A percentile compares a stretch with the other conserved stretches of the same genome.
phyloP scores from a whole-genome alignment of 2,329 filamentous ascomycete genomes.

The Penicillium psychrosexuale region DNA sequence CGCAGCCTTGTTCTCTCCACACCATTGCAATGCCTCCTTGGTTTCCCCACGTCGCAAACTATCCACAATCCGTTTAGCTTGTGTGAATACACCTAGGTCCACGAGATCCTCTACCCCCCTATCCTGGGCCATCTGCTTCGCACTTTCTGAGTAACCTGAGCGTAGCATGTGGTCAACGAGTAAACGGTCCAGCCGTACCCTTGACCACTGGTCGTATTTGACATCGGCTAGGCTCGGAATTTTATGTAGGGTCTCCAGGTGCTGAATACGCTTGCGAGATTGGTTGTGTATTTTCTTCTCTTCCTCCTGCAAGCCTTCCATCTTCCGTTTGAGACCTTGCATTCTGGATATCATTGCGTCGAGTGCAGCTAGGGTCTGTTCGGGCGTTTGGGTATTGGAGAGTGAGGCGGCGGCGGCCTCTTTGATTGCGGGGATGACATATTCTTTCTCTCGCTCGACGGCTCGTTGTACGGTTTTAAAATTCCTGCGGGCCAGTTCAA shows the following conservation, averaged over 20 bases:
- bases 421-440: conserved; percentile 49
- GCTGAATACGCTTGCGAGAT: conserved; percentile 70
- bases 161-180: conserved; percentile 90
- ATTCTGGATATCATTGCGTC: conserved; percentile 83
- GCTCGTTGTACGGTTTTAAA: conserved; percentile 68
- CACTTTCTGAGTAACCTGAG: conserved; percentile 76
- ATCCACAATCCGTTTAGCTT: conserved; percentile 73
- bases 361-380: conserved; percentile 73
- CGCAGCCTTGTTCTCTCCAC: conserved; percentile 87
- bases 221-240: conserved; percentile 84
- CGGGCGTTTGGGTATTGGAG: conserved; percentile 59
- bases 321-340: conserved; percentile 83
- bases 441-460: conserved; percentile 49
- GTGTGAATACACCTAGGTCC: conserved; percentile 82
- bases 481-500: conserved; percentile 90
- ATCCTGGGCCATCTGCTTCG: conserved; percentile 69
- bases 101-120: conserved; percentile 77
- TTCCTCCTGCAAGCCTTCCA: conserved; percentile 72
- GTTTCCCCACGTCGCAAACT: conserved; percentile 69
- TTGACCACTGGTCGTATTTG: conserved; percentile 88
- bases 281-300: conserved; percentile 74
- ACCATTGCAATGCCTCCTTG: conserved; percentile 81
- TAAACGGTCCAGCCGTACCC: conserved; percentile 74
- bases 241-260: conserved; percentile 75
- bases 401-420: conserved; percentile 60